Base-by-base conservation (phyloP, 306 rosid species). In the Astragalus membranaceus region DNA sequence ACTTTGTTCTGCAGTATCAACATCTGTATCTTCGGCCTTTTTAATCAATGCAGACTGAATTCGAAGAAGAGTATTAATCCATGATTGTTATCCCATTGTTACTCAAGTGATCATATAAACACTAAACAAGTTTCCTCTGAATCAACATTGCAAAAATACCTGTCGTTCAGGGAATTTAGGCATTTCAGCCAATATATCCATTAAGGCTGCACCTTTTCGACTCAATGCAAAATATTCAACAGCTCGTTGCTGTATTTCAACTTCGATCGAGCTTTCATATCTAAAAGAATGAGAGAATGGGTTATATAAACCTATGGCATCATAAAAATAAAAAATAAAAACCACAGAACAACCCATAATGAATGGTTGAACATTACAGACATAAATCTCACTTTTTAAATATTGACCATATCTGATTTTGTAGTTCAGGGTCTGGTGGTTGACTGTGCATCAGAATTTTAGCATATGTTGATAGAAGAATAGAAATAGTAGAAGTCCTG, bases 111-210 rank as follows among this genome's bases (percentile, higher is more conserved):
- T 36, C 50, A 76, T 23, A 66, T 9, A 78, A 61, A 55, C 43
- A 23, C 67, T 50, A 76, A 79, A 76, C 59, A 63, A 51, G 30
- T 23, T 72, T 32, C 64, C 46, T 51, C 41, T 11, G 48, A 72
- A 72, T 37, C 63, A 56, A 68, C 49, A 73, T 74, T 72, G 68
- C 54, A 74, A 60, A 79, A 41, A 36, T 79, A 94, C 98, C 97
- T 90, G 97, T 54, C 99, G 86, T 84, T 95, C 97, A 10, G 97
- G 99, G 80, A 95, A 95, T 83, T 95, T 95, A 47, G 99, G 99
- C 97, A 95, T 95, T 78, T 95, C 99, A 30, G 99, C 95, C 86
- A 95, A 81, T 73, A 95, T 86, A 79, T 95, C 91, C 87, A 83
- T 83, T 33, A 95, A 76, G 72, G 87, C 85, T 77, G 70, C 96